Base-by-base conservation (phyloP, 352 stramenopile species). In the Globisporangium abappressorium region DNA sequence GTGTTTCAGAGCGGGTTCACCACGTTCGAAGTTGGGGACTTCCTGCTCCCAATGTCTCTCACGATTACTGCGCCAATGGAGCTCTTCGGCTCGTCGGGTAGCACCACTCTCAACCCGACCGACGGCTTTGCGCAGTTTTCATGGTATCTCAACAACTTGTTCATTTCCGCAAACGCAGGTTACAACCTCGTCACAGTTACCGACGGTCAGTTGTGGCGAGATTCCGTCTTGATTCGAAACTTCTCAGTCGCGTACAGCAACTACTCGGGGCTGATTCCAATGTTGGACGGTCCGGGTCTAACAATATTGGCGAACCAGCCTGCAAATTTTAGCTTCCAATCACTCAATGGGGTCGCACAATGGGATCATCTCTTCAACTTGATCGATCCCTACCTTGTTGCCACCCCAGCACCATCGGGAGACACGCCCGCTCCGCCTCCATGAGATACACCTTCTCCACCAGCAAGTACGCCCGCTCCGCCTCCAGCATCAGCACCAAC, bases 271-370 rank as follows among this genome's bases (percentile, higher is more conserved):
- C 15, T 28, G 0, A 18, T 71, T 0, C 59, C 65, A 14, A 38
- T 55, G 9, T 36, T 62, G 11, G 30, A 30, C 20, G 34, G 47
- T 43, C 15, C 53, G 5, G 20, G 30, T 12, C 43, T 60, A 36
- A 47, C n/a, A 3, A 43, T 24, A 9, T 15, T 30, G 24, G 46
- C 6, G 2, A 56, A 7, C 12, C 20, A 46, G 18, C 5, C 59
- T 9, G 51, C 57, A 14, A 46, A 55, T 24, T 56, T 71, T 12
- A 47, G 33, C 8, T 56, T 74, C 28, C 69, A 71, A 30, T 70
- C 69, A 0, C 64, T 74, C 4, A 56, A 46, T 8, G 60, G 33
- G 24, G 49, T n/a, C 5, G 18, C 58, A 5, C 62, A 33, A 12
- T 74, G 58, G 58, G 51, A 36, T 18, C 6, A 15, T 11, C 18